A percentile compares a stretch with the other conserved stretches of the same genome.
Conservation (phyloP, 192 early-diverging fungal genomes). For the Coemansia erecta region DNA sequence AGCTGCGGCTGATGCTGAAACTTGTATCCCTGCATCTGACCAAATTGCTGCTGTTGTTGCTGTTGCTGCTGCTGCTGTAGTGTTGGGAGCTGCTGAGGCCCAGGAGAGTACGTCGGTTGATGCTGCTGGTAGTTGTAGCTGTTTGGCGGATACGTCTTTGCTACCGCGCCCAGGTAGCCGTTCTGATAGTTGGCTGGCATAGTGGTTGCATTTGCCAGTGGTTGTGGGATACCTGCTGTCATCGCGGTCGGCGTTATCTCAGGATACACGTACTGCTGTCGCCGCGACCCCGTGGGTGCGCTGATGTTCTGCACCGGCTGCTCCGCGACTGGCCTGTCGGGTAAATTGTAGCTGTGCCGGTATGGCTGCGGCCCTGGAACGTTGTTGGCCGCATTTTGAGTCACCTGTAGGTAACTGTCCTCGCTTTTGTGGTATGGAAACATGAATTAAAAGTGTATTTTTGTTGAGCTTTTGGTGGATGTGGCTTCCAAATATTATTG, state of each 20-base stretch:
- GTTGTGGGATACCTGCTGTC: background rate
- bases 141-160: slow-evolving; percentile 5
- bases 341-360: slow-evolving; percentile 25
- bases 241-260: background rate
- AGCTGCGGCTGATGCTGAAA: background rate
- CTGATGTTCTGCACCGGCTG: slow-evolving; percentile 5
- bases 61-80: no score
- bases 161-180: background rate
- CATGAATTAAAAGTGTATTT: slow-evolving; percentile 26
- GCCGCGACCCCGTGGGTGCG: background rate
- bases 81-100: no score
- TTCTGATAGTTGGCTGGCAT: background rate
- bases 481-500: no score
- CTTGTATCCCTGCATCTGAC: background rate
- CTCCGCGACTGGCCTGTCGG: slow-evolving; percentile 8
- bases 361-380: slow-evolving; percentile 42
- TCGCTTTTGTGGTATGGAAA: slow-evolving; percentile 28
- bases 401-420: slow-evolving; percentile 36
- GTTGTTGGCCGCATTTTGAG: slow-evolving; percentile 15
- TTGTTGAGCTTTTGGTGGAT: no score
- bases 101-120: background rate
- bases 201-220: background rate
- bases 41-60: background rate
- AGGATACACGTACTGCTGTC: slow-evolving; percentile 7
- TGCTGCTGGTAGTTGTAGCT: background rate